phyloP scores from a whole-genome alignment of 192 early-diverging fungal genomes.

The Coemansia nantahalensis region DNA sequence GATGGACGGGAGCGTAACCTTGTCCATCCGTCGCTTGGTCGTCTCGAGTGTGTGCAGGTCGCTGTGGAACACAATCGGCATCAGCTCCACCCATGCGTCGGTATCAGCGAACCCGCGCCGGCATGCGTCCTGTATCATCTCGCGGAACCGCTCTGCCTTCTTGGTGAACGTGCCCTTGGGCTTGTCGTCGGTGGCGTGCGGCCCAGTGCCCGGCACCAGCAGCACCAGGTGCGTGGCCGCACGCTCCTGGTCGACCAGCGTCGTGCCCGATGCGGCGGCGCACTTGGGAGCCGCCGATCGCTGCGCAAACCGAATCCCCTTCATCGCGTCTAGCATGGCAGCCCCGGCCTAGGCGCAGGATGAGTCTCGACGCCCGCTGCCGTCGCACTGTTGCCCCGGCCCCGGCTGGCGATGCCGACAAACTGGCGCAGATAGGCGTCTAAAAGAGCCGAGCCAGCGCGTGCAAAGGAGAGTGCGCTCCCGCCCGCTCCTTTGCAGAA shows the following conservation, averaged over 20 bases:
- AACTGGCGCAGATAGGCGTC: too few relatives aligned
- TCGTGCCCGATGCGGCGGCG: not conserved
- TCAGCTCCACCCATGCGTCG: conserved; percentile 31
- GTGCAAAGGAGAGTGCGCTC: too few relatives aligned
- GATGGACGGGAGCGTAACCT: conserved; percentile 48
- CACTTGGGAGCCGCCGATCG: not conserved
- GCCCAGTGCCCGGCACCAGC: conserved; percentile 50
- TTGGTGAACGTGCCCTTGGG: conserved; percentile 43
- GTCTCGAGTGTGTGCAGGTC: conserved; percentile 35
- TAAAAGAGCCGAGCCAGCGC: too few relatives aligned
- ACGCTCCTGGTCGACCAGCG: not conserved
- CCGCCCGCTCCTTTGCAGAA: too few relatives aligned
- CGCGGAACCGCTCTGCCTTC: conserved; percentile 26
- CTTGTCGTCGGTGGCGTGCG: conserved; percentile 38
- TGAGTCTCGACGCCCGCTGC: too few relatives aligned
- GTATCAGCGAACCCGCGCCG: conserved; percentile 19
- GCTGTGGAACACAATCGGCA: conserved; percentile 29
- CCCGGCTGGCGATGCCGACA: too few relatives aligned
- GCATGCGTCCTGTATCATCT: conserved; percentile 22
- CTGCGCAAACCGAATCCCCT: conserved; percentile 5
- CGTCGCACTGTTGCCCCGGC: too few relatives aligned
- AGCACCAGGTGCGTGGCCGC: conserved; percentile 39
- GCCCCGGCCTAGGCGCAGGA: too few relatives aligned
- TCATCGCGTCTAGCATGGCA: not conserved
- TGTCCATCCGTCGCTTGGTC: conserved; percentile 38